A percentile compares a stretch with the other conserved stretches of the same genome.
Conservation (phyloP, 2,329 filamentous ascomycete species). For the Hypoxylon sp. region DNA sequence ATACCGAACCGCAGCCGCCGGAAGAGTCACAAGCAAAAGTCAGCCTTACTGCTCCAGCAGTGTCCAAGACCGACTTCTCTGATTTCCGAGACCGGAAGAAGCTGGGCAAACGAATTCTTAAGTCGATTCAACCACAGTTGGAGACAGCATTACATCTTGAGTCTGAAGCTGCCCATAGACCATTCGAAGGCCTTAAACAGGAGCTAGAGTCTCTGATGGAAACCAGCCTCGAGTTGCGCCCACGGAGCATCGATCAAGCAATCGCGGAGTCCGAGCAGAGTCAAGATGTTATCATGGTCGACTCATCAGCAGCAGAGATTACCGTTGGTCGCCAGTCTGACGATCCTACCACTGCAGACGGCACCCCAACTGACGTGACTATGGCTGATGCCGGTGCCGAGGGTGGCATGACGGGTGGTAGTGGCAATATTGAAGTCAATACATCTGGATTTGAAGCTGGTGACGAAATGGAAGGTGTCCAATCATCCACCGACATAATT, state of each 20-base stretch:
- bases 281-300: slow-evolving; percentile 65
- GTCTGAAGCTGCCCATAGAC: slow-evolving; percentile 79
- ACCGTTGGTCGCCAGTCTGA: slow-evolving; percentile 55
- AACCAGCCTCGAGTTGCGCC: slow-evolving; percentile 69
- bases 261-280: slow-evolving; percentile 56
- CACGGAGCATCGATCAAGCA: slow-evolving; percentile 50
- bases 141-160: slow-evolving; percentile 83
- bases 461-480: slow-evolving; percentile 46
- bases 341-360: slow-evolving; percentile 47
- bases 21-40: slow-evolving; percentile 45
- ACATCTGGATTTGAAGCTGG: slow-evolving; percentile 54
- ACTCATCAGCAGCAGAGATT: slow-evolving; percentile 61
- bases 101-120: slow-evolving; percentile 90
- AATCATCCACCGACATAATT: slow-evolving; percentile 48
- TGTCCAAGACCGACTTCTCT: slow-evolving; percentile 63
- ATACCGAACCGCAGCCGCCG: slow-evolving; percentile 52
- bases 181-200: slow-evolving; percentile 75
- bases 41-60: slow-evolving; percentile 61
- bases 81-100: slow-evolving; percentile 86
- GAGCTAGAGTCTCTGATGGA: slow-evolving; percentile 81
- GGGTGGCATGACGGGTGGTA: slow-evolving; percentile 50
- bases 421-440: slow-evolving; percentile 61
- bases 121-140: slow-evolving; percentile 80
- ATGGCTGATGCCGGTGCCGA: slow-evolving; percentile 55
- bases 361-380: slow-evolving; percentile 53